Conservation (phyloP, 257 asterid genomes). For the Nicotiana noctiflora region DNA sequence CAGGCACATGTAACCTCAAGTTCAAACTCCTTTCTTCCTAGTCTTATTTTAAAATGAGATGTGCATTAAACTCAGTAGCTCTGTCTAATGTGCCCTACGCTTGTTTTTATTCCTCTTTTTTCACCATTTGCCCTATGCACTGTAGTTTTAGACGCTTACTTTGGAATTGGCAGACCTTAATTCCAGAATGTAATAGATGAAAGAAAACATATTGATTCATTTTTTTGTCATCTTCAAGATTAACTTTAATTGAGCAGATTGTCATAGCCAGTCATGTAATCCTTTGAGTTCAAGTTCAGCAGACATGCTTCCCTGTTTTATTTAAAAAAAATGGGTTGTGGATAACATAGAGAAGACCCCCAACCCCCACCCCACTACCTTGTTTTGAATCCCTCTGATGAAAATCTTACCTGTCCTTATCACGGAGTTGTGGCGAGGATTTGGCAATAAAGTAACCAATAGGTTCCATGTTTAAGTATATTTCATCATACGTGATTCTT, state of each 20-base stretch:
- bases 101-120: not conserved
- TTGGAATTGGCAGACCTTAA: not conserved
- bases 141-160: not conserved
- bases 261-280: not conserved
- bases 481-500: too few species aligned
- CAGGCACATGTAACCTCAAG: not conserved
- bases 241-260: not conserved
- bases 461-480: too few species aligned
- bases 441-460: too few species aligned
- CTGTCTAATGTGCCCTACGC: not conserved
- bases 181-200: not conserved
- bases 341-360: not conserved
- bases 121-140: not conserved
- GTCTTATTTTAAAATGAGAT: not conserved
- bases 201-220: not conserved
- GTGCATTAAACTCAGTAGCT: not conserved
- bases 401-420: too few species aligned
- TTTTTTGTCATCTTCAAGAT: not conserved
- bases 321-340: not conserved
- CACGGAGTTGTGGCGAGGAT: too few species aligned
- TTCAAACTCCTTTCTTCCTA: not conserved
- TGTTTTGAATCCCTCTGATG: too few species aligned
- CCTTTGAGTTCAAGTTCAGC: not conserved
- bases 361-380: too few species aligned
- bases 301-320: not conserved